Evolutionary conservation across 2,329 filamentous ascomycete genomes (phyloP), one percentile per base, ranked within the genome.

Genomic region (Epichloe coenophiala): DNA sequence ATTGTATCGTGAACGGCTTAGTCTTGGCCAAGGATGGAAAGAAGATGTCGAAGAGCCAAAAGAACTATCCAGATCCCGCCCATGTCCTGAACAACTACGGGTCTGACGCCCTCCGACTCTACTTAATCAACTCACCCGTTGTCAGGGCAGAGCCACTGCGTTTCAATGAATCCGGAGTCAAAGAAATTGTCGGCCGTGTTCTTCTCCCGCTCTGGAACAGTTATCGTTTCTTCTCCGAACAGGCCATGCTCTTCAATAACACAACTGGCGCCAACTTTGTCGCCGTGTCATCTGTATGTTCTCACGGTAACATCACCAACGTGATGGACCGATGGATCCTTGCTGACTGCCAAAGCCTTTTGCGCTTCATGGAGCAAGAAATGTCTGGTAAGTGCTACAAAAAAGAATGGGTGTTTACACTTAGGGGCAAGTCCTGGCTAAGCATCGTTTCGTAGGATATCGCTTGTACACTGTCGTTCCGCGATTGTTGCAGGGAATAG

Each of bases 241-340:
- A 62, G 45, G 56, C 55, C 17, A 41, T 47, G 9, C 52, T 59
- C 15, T 61, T 51, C 52, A 54, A 57, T 43, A 56, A 59, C 49
- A 56, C 50, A 4, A 56, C 55, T n/a, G 58, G 55, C 23, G 37
- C 51, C 5, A 52, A 55, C 12, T 59, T 60, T 51, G 52, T 54
- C 5, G 45, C 40, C 47, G 52, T 31, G 3, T 31, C 9, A 11
- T 31, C 27, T 31, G 27, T 31, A 1, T 31, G 27, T 11, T 31
- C 27, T 31, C 27, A 4, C 1, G 27, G 42, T 2, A 47, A 54
- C 23, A 40, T 60, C 39, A 52, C 35, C 33, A 61, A 60, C 17
- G 86, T 94, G 50, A 91, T 95, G 83, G 89, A 95, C 64, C 78
- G 81, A 55, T 95, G 89, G 89, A 89, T 95, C 57, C 70, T 95